Percentiles rank a stretch among this genome's conserved stretches.
phyloP scores from a whole-genome alignment of 2,329 filamentous ascomycete genomes.

The Rhinocladiella mackenziei region DNA sequence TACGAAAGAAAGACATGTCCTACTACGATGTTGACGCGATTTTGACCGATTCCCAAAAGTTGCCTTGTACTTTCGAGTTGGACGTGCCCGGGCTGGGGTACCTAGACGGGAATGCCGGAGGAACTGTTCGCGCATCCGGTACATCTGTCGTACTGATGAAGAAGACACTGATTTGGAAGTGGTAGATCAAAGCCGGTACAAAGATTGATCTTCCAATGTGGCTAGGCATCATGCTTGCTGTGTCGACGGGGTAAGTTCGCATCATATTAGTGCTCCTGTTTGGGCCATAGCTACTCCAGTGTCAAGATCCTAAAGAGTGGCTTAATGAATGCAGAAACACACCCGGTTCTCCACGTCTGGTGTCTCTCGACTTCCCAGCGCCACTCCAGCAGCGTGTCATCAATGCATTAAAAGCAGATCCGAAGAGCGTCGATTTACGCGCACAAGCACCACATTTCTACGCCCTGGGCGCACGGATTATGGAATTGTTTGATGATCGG shows the following conservation, averaged over 20 bases:
- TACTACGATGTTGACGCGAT: constrained; percentile 49
- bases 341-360: constrained; percentile 50
- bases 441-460: constrained; percentile 86
- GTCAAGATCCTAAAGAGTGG: neutral
- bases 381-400: constrained; percentile 75
- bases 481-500: constrained; percentile 89
- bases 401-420: constrained; percentile 86
- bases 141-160: constrained; percentile 29
- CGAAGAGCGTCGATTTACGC: constrained; percentile 76
- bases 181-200: constrained; percentile 71
- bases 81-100: constrained; percentile 83
- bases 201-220: constrained; percentile 82
- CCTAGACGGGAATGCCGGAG: constrained; percentile 74
- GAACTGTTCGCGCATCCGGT: constrained; percentile 47
- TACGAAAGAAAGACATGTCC: constrained; percentile 19
- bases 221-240: constrained; percentile 89
- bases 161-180: neutral
- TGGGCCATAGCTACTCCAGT: neutral
- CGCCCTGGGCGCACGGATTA: constrained; percentile 73
- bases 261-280: neutral
- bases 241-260: constrained; percentile 48
- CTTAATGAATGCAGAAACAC: constrained; percentile 14
- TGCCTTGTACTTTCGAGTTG: constrained; percentile 91
- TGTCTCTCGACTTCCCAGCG: constrained; percentile 75
- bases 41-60: constrained; percentile 66